These are phyloP conservation scores for Lasiodiplodia sp. DNA, from an alignment of 2,329 filamentous ascomycete species.

Conservation along the genomic window DNA sequence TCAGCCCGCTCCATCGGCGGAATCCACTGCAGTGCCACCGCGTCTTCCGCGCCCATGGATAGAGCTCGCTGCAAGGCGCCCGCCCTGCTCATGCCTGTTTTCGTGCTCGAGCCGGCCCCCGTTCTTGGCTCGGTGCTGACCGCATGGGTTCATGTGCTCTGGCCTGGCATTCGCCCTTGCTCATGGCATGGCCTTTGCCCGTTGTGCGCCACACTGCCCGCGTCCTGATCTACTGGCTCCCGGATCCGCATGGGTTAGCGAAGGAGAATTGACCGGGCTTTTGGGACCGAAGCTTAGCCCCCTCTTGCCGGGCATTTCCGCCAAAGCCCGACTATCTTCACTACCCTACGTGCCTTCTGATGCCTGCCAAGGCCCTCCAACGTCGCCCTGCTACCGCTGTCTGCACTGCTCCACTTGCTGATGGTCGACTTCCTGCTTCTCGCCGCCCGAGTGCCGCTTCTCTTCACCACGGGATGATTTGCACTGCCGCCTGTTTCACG, in stretches of 20 bases:
- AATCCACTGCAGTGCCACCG: conserved; percentile 12
- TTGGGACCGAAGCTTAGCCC: conserved; percentile 13
- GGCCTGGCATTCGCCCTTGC: not conserved
- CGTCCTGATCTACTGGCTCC: conserved; percentile 22
- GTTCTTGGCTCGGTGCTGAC: not conserved
- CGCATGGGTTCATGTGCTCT: not conserved
- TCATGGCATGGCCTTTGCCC: conserved; percentile 6
- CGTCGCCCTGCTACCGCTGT: not conserved
- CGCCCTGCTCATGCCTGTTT: conserved; percentile 16
- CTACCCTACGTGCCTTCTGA: not conserved
- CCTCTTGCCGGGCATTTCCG: not conserved
- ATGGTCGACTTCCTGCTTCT: not conserved
- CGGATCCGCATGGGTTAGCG: conserved; percentile 20
- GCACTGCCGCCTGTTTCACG: too few species aligned
- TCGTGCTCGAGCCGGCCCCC: conserved; percentile 16
- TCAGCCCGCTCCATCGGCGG: not conserved
- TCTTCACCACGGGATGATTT: not conserved
- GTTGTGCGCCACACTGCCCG: conserved; percentile 2
- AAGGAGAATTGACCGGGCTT: conserved; percentile 8
- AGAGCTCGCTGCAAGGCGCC: not conserved
- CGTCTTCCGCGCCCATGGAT: conserved; percentile 12
- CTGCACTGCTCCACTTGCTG: not conserved
- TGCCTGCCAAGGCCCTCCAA: conserved; percentile 1
- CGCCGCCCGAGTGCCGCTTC: not conserved
- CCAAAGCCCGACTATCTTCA: not conserved